Evolutionary conservation across 163 green algal species (phyloP).

Genomic region (Prototheca stagnorum): DNA sequence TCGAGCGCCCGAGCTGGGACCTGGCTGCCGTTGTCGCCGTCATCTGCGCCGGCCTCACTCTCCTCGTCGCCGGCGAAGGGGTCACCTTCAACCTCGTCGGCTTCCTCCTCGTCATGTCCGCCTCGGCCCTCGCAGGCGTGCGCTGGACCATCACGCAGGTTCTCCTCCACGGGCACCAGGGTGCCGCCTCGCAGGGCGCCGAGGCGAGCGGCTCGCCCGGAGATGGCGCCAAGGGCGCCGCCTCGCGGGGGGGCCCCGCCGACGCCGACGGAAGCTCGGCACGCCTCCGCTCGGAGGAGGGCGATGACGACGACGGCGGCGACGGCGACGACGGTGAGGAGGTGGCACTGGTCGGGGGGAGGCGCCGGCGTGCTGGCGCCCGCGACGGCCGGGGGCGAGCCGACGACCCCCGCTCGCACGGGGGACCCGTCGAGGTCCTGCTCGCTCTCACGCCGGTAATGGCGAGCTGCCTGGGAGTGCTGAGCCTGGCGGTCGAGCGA

Average conservation of each 20-base stretch:
- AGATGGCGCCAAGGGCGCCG: no score
- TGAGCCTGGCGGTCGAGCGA: constrained; percentile 45
- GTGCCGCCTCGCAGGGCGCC: constrained; percentile 2
- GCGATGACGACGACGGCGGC: no score
- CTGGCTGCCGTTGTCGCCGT: constrained; percentile 34
- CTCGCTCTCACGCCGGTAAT: constrained; percentile 65
- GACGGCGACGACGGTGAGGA: no score
- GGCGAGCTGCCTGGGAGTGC: constrained; percentile 36
- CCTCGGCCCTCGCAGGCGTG: constrained; percentile 57
- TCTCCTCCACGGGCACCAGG: constrained; percentile 36
- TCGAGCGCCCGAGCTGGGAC: constrained; percentile 54
- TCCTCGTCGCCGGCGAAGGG: constrained; percentile 78
- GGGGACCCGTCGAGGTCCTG: constrained; percentile 54
- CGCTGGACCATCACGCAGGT: constrained; percentile 85
- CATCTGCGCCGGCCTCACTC: constrained; percentile 35
- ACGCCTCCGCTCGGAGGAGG: no score
- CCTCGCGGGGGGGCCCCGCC: constrained; percentile 2
- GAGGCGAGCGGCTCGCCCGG: no score
- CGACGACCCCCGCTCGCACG: constrained; percentile 10
- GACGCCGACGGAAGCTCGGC: no score
- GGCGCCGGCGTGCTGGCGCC: no score
- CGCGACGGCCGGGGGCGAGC: no score
- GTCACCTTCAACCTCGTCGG: constrained; percentile 54
- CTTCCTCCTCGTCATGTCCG: constrained; percentile 81
- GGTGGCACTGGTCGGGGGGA: no score